Conservation (phyloP, 2,329 filamentous ascomycete species). For the Curvularia lunata region DNA sequence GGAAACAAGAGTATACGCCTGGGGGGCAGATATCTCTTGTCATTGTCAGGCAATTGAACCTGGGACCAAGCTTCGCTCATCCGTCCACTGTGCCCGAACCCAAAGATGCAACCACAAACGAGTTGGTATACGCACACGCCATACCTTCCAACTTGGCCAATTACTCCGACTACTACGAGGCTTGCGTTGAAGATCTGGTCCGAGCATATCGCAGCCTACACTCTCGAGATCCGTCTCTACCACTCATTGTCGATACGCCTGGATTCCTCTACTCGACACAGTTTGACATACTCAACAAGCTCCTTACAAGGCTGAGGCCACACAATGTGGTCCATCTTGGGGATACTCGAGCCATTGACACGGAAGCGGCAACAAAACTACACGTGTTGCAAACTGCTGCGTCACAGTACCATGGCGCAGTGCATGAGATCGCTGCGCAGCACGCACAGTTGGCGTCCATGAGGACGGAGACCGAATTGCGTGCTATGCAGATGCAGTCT, state of each 20-base stretch:
- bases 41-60: conserved; percentile 64
- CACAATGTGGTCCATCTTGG: conserved; percentile 72
- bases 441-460: conserved; percentile 51
- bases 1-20: conserved; percentile 75
- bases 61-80: conserved; percentile 73
- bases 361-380: conserved; percentile 65
- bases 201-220: conserved; percentile 60
- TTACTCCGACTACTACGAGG: conserved; percentile 70
- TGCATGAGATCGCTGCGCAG: conserved; percentile 63
- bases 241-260: conserved; percentile 75
- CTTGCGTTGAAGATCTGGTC: conserved; percentile 69
- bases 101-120: conserved; percentile 36
- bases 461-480: conserved; percentile 68
- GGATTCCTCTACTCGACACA: conserved; percentile 77
- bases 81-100: conserved; percentile 39
- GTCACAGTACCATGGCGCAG: conserved; percentile 40
- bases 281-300: conserved; percentile 65
- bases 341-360: conserved; percentile 47
- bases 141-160: conserved; percentile 70
- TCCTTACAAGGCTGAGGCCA: conserved; percentile 63
- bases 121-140: conserved; percentile 67
- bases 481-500: conserved; percentile 78
- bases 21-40: conserved; percentile 74
- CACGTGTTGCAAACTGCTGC: conserved; percentile 57
- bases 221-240: conserved; percentile 52